A percentile compares a stretch with the other conserved stretches of the same genome.
Evolutionary conservation across 1,284 basidiomycete species (phyloP).

Genomic region (Malassezia brasiliensis): DNA sequence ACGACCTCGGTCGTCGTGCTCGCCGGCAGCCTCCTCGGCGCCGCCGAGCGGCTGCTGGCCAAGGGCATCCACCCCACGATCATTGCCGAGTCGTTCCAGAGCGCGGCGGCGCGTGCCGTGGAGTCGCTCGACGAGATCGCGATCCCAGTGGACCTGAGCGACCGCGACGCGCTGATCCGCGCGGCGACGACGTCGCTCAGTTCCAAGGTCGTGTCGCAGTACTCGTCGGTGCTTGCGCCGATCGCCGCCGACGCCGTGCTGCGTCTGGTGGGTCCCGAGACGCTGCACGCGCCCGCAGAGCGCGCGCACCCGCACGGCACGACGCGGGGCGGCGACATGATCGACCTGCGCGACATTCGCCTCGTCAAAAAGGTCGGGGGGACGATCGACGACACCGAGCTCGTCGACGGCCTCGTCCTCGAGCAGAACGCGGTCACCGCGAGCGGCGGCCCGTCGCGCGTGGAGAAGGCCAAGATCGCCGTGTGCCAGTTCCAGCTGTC

Average conservation of each 20-base stretch:
- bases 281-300: neutral
- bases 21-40: slow-evolving; percentile 81
- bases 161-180: slow-evolving; percentile 73
- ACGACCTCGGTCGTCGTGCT: slow-evolving; percentile 98
- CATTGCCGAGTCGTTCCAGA: slow-evolving; percentile 90
- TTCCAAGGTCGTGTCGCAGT: slow-evolving; percentile 99
- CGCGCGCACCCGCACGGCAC: neutral
- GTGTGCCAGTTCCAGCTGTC: slow-evolving; percentile 97
- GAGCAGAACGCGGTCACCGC: slow-evolving; percentile 86
- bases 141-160: slow-evolving; percentile 80
- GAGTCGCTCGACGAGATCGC: slow-evolving; percentile 89
- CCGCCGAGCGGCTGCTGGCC: slow-evolving; percentile 90
- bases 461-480: slow-evolving; percentile 98
- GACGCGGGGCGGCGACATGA: slow-evolving; percentile 47
- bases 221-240: slow-evolving; percentile 89
- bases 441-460: slow-evolving; percentile 82
- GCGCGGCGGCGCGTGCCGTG: slow-evolving; percentile 81
- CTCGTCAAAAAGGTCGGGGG: slow-evolving; percentile 98
- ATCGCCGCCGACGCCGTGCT: slow-evolving; percentile 90
- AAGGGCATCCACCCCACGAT: slow-evolving; percentile 95
- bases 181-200: slow-evolving; percentile 92
- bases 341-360: slow-evolving; percentile 90
- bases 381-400: slow-evolving; percentile 96
- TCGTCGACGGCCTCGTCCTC: slow-evolving; percentile 89
- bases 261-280: slow-evolving; percentile 26